Evolutionary conservation across 1,139 yeast genomes (phyloP), one percentile per base, ranked within the genome.

Genomic region (Geotrichum aggregatum): DNA sequence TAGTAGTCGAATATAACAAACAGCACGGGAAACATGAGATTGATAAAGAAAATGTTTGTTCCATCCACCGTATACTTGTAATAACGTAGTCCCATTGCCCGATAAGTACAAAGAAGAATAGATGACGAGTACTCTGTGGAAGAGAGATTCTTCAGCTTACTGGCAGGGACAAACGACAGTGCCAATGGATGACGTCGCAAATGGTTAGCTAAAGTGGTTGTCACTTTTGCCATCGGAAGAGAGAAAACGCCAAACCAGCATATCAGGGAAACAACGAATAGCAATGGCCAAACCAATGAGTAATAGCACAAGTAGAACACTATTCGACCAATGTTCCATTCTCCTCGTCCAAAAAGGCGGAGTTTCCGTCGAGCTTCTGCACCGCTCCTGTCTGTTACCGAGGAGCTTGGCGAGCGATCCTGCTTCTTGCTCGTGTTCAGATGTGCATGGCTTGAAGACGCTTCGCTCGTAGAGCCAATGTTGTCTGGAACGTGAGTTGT

Each of bases 1-100:
- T 76, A 89, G 64, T 79, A 88, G 67, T 91, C 96, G 47, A 83
- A 69, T 35, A 94, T 87, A 3, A 92, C 94, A 67, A 89, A 87
- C 3, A 86, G 65, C 11, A 92, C 98, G 21, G 89, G 79, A 21
- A 80, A 76, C 66, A 88, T 76, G 66, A 92, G 74, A 65, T 92
- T 94, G 69, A 92, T 84, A 65, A 94, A 86, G 63, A 92, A 87
- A 54, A 92, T 84, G 67, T 92, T 92, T 5, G 98, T 91, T 56
- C 98, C 98, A 62, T 88, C 98, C 52, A 92, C 85, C 0, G 98
- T 92, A 67, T 87, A 91, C 72, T 92, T 92, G 73, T 91, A 92
- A 71, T 92, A 92, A 66, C 88, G 96, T 66, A 80, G 76, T 0
- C 98, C 98, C 61, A 89, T 82, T 53, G 96, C 88, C 62, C 98